Evolutionary conservation across 164 flowering plant species (phyloP).

Genomic region (Stephania yunnanensis): DNA sequence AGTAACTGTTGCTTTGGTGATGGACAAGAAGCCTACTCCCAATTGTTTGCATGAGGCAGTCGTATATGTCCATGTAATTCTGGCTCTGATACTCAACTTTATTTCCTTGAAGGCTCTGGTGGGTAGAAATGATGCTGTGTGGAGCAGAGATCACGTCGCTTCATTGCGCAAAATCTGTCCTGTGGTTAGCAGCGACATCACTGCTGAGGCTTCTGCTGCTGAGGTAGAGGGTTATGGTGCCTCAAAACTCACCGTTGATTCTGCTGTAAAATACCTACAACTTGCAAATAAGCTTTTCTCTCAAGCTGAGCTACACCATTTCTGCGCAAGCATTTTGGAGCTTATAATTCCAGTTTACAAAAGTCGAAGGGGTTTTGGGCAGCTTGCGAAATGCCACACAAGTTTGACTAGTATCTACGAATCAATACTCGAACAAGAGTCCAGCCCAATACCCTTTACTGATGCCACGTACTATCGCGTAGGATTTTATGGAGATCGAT

Average conservation of each 20-base stretch:
- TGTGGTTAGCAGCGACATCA: slow-evolving; percentile 80
- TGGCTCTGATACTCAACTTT: not conserved
- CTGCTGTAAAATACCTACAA: slow-evolving; percentile 95
- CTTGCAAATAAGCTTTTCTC: slow-evolving; percentile 97
- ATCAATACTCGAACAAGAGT: slow-evolving; percentile 94
- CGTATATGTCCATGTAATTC: not conserved
- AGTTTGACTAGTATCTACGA: slow-evolving; percentile 88
- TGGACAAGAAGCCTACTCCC: not conserved
- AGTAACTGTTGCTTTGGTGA: not conserved
- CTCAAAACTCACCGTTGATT: slow-evolving; percentile 96
- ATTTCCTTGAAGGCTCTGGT: slow-evolving; percentile 75
- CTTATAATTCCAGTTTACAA: slow-evolving; percentile 96
- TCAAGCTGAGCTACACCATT: slow-evolving; percentile 94
- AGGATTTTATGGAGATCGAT: slow-evolving; percentile 87
- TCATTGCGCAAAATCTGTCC: slow-evolving; percentile 92
- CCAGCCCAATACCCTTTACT: slow-evolving; percentile 93
- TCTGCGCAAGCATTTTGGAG: slow-evolving; percentile 93
- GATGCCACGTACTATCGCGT: slow-evolving; percentile 97
- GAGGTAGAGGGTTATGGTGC: slow-evolving; percentile 99
- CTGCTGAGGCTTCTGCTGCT: slow-evolving; percentile 90
- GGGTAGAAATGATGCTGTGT: slow-evolving; percentile 92
- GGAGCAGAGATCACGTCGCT: slow-evolving; percentile 79
- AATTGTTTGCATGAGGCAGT: not conserved
- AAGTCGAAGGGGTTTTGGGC: slow-evolving; percentile 93
- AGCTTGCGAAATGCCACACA: slow-evolving; percentile 91